phyloP scores from a whole-genome alignment of 2,329 filamentous ascomycete genomes.

The Fusarium praegraminearum region DNA sequence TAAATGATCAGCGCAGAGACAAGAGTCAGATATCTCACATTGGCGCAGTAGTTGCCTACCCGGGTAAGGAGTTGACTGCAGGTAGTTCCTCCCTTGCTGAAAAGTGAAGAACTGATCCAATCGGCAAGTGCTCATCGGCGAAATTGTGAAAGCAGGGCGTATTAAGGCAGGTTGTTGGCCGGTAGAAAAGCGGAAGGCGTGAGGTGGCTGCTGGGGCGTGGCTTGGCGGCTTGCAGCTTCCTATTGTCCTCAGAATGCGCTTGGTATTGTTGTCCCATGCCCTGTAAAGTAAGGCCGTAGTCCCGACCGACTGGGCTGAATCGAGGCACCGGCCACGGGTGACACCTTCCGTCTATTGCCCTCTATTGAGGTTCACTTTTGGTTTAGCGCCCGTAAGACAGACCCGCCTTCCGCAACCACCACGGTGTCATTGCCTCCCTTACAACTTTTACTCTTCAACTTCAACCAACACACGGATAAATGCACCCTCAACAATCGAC shows the following conservation, averaged over 20 bases:
- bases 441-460: slow-evolving; percentile 4
- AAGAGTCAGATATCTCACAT: background rate
- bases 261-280: slow-evolving; percentile 51
- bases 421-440: slow-evolving; percentile 15
- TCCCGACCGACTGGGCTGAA: slow-evolving; percentile 41
- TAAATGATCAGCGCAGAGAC: background rate
- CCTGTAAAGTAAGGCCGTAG: slow-evolving; percentile 17
- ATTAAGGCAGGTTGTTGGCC: slow-evolving; percentile 12
- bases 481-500: slow-evolving; percentile 18
- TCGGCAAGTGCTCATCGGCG: background rate
- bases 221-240: slow-evolving; percentile 39
- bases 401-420: slow-evolving; percentile 34
- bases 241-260: slow-evolving; percentile 49
- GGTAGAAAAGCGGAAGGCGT: slow-evolving; percentile 20
- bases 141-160: background rate
- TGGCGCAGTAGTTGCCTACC: background rate
- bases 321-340: slow-evolving; percentile 31
- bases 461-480: slow-evolving; percentile 18
- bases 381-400: slow-evolving; percentile 49
- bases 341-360: slow-evolving; percentile 45
- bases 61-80: background rate
- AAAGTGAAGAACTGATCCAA: background rate
- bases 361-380: slow-evolving; percentile 45
- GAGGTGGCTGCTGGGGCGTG: slow-evolving; percentile 20
- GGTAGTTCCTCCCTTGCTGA: background rate